Conservation (phyloP, 2,329 filamentous ascomycete genomes). For the Chaetomium strumarium region DNA sequence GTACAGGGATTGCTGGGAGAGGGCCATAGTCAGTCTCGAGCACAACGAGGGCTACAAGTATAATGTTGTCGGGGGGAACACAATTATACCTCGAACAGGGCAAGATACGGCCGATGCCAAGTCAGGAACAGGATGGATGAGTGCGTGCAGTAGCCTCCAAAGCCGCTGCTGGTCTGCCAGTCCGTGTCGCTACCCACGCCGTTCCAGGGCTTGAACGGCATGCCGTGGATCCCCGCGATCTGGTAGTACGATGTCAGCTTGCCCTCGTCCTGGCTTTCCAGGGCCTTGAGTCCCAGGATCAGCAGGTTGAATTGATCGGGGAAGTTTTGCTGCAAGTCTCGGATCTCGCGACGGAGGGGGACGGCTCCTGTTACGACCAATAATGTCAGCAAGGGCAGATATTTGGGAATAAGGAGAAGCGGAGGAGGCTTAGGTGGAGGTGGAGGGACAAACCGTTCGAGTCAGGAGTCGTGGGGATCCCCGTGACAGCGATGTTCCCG, state of each 20-base stretch:
- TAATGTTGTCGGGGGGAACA: background rate
- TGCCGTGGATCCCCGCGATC: constrained; percentile 60
- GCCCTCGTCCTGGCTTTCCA: constrained; percentile 46
- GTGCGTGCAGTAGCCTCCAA: constrained; percentile 56
- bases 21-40: background rate
- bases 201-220: constrained; percentile 54
- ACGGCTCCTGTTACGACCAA: constrained; percentile 15
- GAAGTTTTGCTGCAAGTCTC: constrained; percentile 41
- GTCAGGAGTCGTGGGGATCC: constrained; percentile 20
- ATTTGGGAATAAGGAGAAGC: too few relatives aligned
- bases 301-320: constrained; percentile 56
- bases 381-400: background rate
- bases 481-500: constrained; percentile 23
- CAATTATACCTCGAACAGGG: constrained; percentile 16
- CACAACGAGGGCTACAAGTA: too few relatives aligned
- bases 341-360: constrained; percentile 46
- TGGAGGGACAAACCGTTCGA: constrained; percentile 12
- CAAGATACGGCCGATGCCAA: constrained; percentile 42
- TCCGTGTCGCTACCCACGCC: constrained; percentile 34
- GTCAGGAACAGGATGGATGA: constrained; percentile 54
- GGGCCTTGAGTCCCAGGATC: constrained; percentile 51
- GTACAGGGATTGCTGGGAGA: constrained; percentile 28
- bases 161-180: constrained; percentile 35
- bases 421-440: too few relatives aligned
- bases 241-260: constrained; percentile 53